Evolutionary conservation across 805 yeast species (phyloP), one percentile per base, ranked within the genome.

Genomic region (Priceomyces medius): DNA sequence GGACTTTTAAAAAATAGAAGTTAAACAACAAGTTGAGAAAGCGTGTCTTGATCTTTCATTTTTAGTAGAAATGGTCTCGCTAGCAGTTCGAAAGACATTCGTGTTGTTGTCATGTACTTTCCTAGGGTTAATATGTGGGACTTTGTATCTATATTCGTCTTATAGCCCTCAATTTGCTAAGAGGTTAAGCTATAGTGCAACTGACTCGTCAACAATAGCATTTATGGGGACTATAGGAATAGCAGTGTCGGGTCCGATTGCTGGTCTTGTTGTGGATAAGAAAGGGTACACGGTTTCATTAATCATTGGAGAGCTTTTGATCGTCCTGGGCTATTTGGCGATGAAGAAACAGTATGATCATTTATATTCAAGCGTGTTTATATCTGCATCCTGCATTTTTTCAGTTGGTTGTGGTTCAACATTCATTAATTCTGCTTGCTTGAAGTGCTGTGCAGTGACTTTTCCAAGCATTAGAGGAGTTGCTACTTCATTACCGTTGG

Each of bases 111-210:
- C 65, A 10, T 59, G 66, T 41, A 61, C 66, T 13, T 62, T 61
- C 56, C 40, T 67, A 49, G 85, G 84, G 9, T 59, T 82, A 36
- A 75, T 76, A 13, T 79, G 87, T 50, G 95, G 95, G 1, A 86
- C 93, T 1, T 66, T 84, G 52, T 86, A 86, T 60, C 65, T 85
- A 35, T 86, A 81, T 61, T 80, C 87, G 7, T 86, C 88, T 0
- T 86, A 80, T 58, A 83, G 88, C 28, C 91, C 95, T 0, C 93
- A 86, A 56, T 69, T 85, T 41, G 86, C 89, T 1, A 60, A 59
- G 20, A 69, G 71, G 38, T 70, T 86, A 40, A 63, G 64, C 16
- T 78, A 86, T 50, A 56, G 78, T 1, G 88, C 86, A 2, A 71
- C 86, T 0, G 75, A 82, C 40, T 70, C 85, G 3, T 79, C 89